Percentiles rank a stretch among this genome's conserved stretches.
phyloP scores from a whole-genome alignment of 2,329 filamentous ascomycete species.

The Fusarium proliferatum region DNA sequence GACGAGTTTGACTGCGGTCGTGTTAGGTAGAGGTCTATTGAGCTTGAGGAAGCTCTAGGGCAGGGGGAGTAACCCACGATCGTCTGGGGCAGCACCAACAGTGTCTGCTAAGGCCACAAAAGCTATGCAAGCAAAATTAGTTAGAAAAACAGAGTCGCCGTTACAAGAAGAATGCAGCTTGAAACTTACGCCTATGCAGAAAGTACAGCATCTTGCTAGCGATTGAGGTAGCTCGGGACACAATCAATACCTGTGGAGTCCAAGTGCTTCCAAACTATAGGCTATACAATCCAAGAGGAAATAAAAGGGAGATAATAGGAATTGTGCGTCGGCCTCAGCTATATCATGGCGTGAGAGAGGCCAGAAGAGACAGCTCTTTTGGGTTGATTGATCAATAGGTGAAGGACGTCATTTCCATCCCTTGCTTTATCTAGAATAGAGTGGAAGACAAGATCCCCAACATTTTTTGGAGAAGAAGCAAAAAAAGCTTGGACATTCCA shows the following conservation, averaged over 20 bases:
- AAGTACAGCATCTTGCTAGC: constrained; percentile 35
- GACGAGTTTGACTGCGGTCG: constrained; percentile 84
- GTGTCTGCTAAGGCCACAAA: constrained; percentile 49
- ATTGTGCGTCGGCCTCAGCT: constrained; percentile 10
- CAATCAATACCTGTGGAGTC: neutral
- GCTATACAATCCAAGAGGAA: neutral
- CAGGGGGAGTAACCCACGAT: constrained; percentile 48
- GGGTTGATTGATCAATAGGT: neutral
- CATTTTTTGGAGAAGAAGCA: constrained; percentile 39
- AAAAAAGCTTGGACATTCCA: constrained; percentile 31
- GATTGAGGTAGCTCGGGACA: neutral
- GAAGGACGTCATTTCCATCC: constrained; percentile 31
- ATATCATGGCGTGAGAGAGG: constrained; percentile 30
- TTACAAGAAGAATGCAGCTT: neutral
- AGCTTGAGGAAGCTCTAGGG: neutral
- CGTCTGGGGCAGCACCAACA: constrained; percentile 52
- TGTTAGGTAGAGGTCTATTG: constrained; percentile 31
- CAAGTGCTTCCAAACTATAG: neutral
- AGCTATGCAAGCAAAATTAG: constrained; percentile 39
- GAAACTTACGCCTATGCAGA: constrained; percentile 33
- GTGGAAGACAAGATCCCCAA: constrained; percentile 23
- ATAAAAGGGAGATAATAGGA: neutral
- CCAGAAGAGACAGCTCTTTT: neutral
- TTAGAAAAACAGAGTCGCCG: constrained; percentile 16
- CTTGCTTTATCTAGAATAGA: neutral